These are phyloP conservation scores for Sporobolomyces phaffii DNA, from an alignment of 768 basidiomycete genomes.

Conservation along the genomic window DNA sequence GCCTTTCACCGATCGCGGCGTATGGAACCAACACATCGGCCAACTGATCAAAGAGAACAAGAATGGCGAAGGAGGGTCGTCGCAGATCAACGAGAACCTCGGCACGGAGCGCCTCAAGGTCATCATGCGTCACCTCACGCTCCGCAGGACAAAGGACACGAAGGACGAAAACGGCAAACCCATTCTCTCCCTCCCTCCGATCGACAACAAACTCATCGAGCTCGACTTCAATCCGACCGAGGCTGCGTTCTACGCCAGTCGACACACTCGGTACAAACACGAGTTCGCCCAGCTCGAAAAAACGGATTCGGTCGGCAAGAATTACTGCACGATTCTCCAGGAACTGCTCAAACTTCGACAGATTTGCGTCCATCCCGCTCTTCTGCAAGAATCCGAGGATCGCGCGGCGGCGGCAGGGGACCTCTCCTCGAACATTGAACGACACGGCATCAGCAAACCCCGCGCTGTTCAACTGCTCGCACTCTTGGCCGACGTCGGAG, in stretches of 20 bases:
- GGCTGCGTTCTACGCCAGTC: constrained; percentile 75
- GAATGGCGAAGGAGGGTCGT: background rate
- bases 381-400: constrained; percentile 57
- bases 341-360: constrained; percentile 92
- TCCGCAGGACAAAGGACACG: constrained; percentile 92
- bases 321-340: constrained; percentile 94
- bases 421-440: constrained; percentile 64
- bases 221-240: constrained; percentile 79
- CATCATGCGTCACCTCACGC: constrained; percentile 92
- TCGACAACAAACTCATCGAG: constrained; percentile 77
- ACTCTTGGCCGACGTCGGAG: constrained; percentile 77
- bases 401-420: constrained; percentile 55
- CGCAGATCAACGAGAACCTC: constrained; percentile 56
- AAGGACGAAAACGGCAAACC: constrained; percentile 69
- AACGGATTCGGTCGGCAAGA: constrained; percentile 94
- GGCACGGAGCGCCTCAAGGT: constrained; percentile 90
- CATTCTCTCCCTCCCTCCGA: constrained; percentile 81
- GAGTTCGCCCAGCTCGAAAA: constrained; percentile 80
- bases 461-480: constrained; percentile 75
- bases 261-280: constrained; percentile 82
- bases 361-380: constrained; percentile 92
- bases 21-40: constrained; percentile 90
- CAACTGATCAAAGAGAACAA: constrained; percentile 71
- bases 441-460: constrained; percentile 67
- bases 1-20: constrained; percentile 85